Evolutionary conservation across 2,329 filamentous ascomycete species (phyloP).

Genomic region (Boeremia lycopersici): DNA sequence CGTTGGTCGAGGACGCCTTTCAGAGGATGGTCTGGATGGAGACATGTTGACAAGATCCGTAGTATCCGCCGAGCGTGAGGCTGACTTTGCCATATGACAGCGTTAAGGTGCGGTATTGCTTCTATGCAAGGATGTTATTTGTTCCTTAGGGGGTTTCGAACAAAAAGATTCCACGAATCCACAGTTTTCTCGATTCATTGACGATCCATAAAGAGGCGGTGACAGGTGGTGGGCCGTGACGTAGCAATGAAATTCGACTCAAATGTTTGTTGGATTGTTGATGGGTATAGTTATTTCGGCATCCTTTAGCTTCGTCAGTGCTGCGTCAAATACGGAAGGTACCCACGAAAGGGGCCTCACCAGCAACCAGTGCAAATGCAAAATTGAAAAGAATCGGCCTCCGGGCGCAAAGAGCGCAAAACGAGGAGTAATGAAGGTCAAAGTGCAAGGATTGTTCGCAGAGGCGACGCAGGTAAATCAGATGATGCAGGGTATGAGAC

Average conservation of each 20-base stretch:
- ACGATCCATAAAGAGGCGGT: constrained; percentile 30
- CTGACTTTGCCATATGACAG: constrained; percentile 23
- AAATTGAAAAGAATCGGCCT: constrained; percentile 16
- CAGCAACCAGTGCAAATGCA: constrained; percentile 34
- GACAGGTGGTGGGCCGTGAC: constrained; percentile 22
- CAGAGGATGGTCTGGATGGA: constrained; percentile 26
- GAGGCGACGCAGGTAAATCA: constrained; percentile 22
- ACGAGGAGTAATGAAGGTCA: constrained; percentile 9
- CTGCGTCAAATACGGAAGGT: constrained; percentile 27
- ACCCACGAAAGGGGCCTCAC: constrained; percentile 32
- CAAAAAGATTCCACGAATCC: constrained; percentile 36
- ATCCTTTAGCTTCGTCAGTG: constrained; percentile 33
- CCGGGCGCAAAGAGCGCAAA: constrained; percentile 6
- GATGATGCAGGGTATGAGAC: constrained; percentile 28
- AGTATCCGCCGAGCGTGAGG: constrained; percentile 3
- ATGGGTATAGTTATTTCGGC: constrained; percentile 30
- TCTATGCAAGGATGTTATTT: constrained; percentile 22
- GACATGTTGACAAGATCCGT: constrained; percentile 3
- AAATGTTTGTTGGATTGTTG: constrained; percentile 28
- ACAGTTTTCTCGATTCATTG: constrained; percentile 45
- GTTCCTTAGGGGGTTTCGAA: constrained; percentile 23
- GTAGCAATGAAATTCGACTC: constrained; percentile 16
- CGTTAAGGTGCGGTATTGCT: constrained; percentile 34
- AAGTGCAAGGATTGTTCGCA: constrained; percentile 21
- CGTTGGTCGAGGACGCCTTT: constrained; percentile 30